Percentiles rank a stretch among this genome's conserved stretches.
Conservation (phyloP, 345 rosid genomes). For the Salix arbutifolia region DNA sequence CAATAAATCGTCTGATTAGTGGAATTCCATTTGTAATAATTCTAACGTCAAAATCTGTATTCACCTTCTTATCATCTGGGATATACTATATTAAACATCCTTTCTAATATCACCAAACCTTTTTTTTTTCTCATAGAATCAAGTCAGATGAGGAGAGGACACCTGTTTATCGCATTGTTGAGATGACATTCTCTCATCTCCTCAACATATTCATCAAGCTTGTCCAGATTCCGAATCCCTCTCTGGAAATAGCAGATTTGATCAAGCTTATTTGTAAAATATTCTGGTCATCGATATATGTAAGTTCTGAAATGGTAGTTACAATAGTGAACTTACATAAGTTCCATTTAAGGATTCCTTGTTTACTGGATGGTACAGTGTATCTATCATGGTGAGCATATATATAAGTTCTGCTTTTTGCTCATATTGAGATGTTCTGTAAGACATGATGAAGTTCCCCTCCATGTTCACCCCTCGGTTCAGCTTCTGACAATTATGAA, state of each 20-base stretch:
- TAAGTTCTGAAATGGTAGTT: slow-evolving; percentile 36
- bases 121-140: slow-evolving; percentile 58
- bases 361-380: neutral
- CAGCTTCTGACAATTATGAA: neutral
- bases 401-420: neutral
- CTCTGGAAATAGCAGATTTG: slow-evolving; percentile 83
- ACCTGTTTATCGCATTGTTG: slow-evolving; percentile 77
- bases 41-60: neutral
- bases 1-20: neutral
- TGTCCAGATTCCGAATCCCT: slow-evolving; percentile 71
- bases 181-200: slow-evolving; percentile 81
- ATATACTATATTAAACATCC: neutral
- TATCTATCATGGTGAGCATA: neutral
- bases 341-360: neutral
- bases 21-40: neutral
- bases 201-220: slow-evolving; percentile 74
- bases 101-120: neutral
- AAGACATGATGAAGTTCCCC: neutral
- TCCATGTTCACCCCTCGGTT: neutral
- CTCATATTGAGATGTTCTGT: neutral
- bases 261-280: slow-evolving; percentile 96
- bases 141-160: slow-evolving; percentile 96
- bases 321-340: neutral
- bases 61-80: neutral
- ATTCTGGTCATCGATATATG: slow-evolving; percentile 97